Conservation (phyloP, 1,284 basidiomycete genomes). For the Pyrrhoderma noxium region DNA sequence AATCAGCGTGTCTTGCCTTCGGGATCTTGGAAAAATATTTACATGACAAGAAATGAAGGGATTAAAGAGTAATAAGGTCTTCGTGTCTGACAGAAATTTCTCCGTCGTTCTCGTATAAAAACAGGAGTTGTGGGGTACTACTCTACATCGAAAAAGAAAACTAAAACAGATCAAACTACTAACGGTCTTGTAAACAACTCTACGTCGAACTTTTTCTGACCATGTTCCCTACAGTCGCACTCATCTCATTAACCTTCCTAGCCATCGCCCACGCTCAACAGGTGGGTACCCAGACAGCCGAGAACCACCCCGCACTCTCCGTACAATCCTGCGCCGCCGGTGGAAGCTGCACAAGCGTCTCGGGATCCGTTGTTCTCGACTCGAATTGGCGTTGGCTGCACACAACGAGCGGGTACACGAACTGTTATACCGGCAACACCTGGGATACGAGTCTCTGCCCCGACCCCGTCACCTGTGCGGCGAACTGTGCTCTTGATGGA, state of each 20-base stretch:
- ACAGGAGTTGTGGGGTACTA: no score
- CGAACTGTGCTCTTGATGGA: slow-evolving; percentile 33
- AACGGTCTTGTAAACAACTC: no score
- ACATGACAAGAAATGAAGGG: no score
- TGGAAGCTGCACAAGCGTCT: slow-evolving; percentile 33
- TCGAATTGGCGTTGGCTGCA: slow-evolving; percentile 51
- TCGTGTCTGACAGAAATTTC: no score
- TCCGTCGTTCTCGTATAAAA: no score
- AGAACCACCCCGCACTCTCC: slow-evolving; percentile 36
- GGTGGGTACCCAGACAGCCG: slow-evolving; percentile 33
- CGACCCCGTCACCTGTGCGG: slow-evolving; percentile 36
- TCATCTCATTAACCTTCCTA: slow-evolving; percentile 28
- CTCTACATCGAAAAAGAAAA: no score
- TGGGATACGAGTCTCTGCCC: slow-evolving; percentile 46
- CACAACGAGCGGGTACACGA: slow-evolving; percentile 34
- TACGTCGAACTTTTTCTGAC: no score
- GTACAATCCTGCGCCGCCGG: slow-evolving; percentile 34
- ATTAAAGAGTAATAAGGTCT: no score
- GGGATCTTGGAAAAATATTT: no score
- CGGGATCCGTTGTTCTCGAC: slow-evolving; percentile 37
- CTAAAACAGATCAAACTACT: no score
- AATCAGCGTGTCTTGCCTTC: no score
- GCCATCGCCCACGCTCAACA: slow-evolving; percentile 33
- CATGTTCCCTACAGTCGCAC: slow-evolving; percentile 29
- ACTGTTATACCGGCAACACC: slow-evolving; percentile 50